Base-by-base conservation (phyloP, 2,329 filamentous ascomycete species). In the Fusarium humuli region DNA sequence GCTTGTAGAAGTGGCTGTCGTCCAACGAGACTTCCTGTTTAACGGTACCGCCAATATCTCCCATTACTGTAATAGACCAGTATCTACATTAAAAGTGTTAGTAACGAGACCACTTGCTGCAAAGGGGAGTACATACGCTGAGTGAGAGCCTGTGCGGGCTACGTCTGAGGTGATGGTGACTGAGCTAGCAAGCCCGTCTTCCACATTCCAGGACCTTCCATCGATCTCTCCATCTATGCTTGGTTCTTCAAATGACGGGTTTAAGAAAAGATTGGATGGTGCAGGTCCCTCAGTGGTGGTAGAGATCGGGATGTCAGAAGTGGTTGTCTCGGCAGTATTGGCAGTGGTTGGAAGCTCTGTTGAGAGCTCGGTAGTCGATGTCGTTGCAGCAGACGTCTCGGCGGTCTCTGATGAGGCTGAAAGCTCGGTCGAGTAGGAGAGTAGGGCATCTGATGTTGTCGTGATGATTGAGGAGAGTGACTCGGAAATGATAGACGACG, bases 1-100 rank as follows among this genome's bases (percentile, higher is more conserved):
- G 5, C 3, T 6, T 32, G 27, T 55, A 45, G 13, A 12, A 1
- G n/a, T 16, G 0, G 16, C 2, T 11, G 3, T 1, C 3, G 11
- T 25, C 52, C 2, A 55, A 4, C 11, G 2, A 1, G 11, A 32
- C 27, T 16, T 7, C 4, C 3, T 55, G 52, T 1, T 13, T 25
- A 5, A 45, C 7, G 12, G 29, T 30, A 1, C 8, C 5, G 2
- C 52, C 52, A 3, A 12, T 14, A 2, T 45, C 20, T 5, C 1
- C 1, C 2, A 27, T 34, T 20, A 1, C 32, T 5, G 41, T 44
- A 11, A 55, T 6, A 3, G 52, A 25, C 40, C 40, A 55, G 12
- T 55, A 55, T n/a, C 52, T 55, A 3, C 0, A 14, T 44, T 4
- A 7, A 5, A 5, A 11, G 37, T 23, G 11, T 54, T 32, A 54